Conservation (phyloP, 306 rosid genomes). For the Calophaca sinica region DNA sequence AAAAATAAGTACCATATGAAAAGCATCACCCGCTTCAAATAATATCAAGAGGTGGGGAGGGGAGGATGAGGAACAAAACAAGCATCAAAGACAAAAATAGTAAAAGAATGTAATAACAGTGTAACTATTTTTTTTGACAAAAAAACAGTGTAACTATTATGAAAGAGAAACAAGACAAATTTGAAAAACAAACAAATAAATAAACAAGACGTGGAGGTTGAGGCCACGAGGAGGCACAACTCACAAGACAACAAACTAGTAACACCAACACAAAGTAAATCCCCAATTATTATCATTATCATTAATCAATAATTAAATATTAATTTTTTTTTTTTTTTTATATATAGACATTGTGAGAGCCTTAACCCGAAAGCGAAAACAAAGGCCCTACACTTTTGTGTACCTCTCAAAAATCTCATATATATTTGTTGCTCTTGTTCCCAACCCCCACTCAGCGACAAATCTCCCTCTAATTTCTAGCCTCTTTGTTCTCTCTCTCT, state of each 20-base stretch:
- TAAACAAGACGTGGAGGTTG: conserved; percentile 14
- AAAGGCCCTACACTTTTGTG: conserved; percentile 42
- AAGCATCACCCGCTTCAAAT: conserved; percentile 14
- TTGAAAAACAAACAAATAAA: conserved; percentile 12
- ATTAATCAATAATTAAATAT: neutral
- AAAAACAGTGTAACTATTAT: neutral
- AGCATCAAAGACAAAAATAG: conserved; percentile 40
- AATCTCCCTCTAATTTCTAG: conserved; percentile 46
- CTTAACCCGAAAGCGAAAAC: conserved; percentile 20
- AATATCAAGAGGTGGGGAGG: conserved; percentile 17
- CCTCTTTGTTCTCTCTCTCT: conserved; percentile 20
- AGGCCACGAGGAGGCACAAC: neutral
- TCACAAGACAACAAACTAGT: conserved; percentile 19
- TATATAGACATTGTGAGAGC: neutral
- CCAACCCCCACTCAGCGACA: conserved; percentile 9
- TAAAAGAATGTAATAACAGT: neutral
- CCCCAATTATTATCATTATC: neutral
- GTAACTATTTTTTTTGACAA: conserved; percentile 1
- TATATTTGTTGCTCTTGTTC: conserved; percentile 22
- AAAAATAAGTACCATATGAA: neutral
- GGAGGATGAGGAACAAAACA: neutral
- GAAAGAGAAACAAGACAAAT: conserved; percentile 33
- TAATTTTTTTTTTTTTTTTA: neutral
- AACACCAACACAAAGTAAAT: too few relatives aligned
- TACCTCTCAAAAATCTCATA: conserved; percentile 37